Evolutionary conservation across 805 yeast species (phyloP).

Genomic region (Priceomyces castillae): DNA sequence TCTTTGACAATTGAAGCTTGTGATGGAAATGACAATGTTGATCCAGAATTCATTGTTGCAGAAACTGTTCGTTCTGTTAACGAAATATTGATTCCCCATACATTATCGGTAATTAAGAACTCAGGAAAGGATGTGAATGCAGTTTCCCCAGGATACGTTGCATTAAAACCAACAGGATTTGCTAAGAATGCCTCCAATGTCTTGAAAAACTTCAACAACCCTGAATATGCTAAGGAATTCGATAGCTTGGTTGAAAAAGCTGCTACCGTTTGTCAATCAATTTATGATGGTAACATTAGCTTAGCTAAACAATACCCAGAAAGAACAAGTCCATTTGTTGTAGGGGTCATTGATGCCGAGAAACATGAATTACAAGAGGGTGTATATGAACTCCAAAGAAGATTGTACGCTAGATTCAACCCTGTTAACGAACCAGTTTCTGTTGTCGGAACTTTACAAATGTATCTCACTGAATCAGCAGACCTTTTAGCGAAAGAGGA

Average conservation of each 20-base stretch:
- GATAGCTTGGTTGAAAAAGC: conserved; percentile 64
- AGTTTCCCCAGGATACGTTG: conserved; percentile 89
- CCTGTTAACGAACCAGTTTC: conserved; percentile 53
- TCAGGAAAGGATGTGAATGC: conserved; percentile 51
- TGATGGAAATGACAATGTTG: conserved; percentile 66
- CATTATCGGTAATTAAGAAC: conserved; percentile 53
- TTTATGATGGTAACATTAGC: conserved; percentile 50
- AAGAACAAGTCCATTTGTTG: conserved; percentile 69
- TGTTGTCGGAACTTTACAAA: conserved; percentile 88
- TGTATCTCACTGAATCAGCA: conserved; percentile 77
- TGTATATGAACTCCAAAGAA: conserved; percentile 86
- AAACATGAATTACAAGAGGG: conserved; percentile 85
- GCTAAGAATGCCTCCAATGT: conserved; percentile 74
- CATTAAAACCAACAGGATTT: conserved; percentile 90
- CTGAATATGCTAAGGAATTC: conserved; percentile 43
- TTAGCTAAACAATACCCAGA: conserved; percentile 54
- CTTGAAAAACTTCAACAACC: conserved; percentile 60
- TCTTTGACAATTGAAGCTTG: conserved; percentile 92
- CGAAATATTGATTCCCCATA: conserved; percentile 67
- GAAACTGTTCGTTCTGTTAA: conserved; percentile 67
- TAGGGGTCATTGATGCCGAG: conserved; percentile 88
- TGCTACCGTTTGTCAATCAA: conserved; percentile 55
- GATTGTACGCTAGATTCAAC: conserved; percentile 72
- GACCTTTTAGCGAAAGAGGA: conserved; percentile 62
- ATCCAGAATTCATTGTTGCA: conserved; percentile 55